phyloP scores from a whole-genome alignment of 2,329 filamentous ascomycete genomes.

The Emericellopsis cladophorae region DNA sequence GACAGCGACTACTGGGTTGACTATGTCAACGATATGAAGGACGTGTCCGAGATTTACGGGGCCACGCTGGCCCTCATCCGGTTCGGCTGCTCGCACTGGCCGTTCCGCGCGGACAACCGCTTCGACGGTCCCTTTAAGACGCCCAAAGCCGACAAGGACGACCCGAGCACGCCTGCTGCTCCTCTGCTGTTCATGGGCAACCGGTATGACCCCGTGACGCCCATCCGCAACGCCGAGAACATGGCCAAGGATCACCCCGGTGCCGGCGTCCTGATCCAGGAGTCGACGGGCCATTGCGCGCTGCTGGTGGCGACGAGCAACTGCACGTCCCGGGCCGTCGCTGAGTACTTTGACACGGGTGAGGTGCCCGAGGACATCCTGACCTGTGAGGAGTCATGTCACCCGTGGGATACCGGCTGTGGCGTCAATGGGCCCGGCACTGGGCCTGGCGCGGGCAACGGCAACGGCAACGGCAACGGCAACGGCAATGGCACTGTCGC shows the following conservation, averaged over 20 bases:
- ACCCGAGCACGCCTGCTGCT: conserved; percentile 18
- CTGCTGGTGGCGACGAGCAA: conserved; percentile 5
- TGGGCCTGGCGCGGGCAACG: too few relatives aligned
- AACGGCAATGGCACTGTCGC: not conserved
- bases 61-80: conserved; percentile 19
- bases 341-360: conserved; percentile 8
- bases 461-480: not conserved
- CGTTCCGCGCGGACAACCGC: conserved; percentile 21
- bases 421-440: too few relatives aligned
- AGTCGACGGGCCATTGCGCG: conserved; percentile 15
- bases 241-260: conserved; percentile 14
- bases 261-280: conserved; percentile 15
- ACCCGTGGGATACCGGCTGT: conserved; percentile 4
- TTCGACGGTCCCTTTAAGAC: conserved; percentile 22
- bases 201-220: conserved; percentile 31
- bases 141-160: conserved; percentile 9
- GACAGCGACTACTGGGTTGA: conserved; percentile 12
- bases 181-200: conserved; percentile 31
- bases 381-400: conserved; percentile 8
- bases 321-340: conserved; percentile 5
- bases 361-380: conserved; percentile 10
- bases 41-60: conserved; percentile 17
- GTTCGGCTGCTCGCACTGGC: conserved; percentile 25
- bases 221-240: conserved; percentile 20
- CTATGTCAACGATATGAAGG: conserved; percentile 14